These are phyloP conservation scores for Daldinia childiae DNA, from an alignment of 495 filamentous ascomycete species.

Conservation along the genomic window DNA sequence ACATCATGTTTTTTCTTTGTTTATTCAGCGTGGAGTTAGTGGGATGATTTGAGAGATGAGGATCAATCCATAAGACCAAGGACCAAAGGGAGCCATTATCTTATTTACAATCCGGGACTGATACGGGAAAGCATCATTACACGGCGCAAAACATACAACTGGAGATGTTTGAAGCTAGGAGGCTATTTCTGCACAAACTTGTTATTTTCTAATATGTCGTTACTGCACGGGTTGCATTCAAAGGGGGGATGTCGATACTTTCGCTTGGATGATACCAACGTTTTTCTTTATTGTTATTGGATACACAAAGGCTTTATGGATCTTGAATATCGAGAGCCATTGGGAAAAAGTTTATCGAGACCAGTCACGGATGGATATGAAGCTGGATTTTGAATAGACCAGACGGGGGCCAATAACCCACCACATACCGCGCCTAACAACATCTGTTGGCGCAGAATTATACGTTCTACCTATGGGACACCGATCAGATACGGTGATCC, in stretches of 20 bases:
- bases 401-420: conserved; percentile 37
- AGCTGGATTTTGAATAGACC: conserved; percentile 42
- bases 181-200: conserved; percentile 37
- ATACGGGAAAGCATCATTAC: conserved; percentile 37
- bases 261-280: conserved; percentile 51
- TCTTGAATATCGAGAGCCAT: conserved; percentile 34
- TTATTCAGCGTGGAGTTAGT: conserved; percentile 49
- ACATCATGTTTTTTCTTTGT: conserved; percentile 42
- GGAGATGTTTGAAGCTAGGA: conserved; percentile 39
- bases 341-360: conserved; percentile 40
- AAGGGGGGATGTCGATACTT: conserved; percentile 39
- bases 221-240: conserved; percentile 37
- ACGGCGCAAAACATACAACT: conserved; percentile 43
- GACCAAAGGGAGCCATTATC: conserved; percentile 38
- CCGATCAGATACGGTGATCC: conserved; percentile 31
- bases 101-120: conserved; percentile 39
- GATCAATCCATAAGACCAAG: conserved; percentile 40
- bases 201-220: conserved; percentile 42
- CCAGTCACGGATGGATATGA: conserved; percentile 38
- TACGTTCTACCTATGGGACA: conserved; percentile 38
- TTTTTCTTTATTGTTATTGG: conserved; percentile 31
- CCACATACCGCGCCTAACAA: conserved; percentile 29
- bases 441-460: conserved; percentile 37
- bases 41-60: conserved; percentile 44
- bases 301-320: conserved; percentile 32